Conservation (phyloP, 345 rosid species). For the Cochlearia excelsa region DNA sequence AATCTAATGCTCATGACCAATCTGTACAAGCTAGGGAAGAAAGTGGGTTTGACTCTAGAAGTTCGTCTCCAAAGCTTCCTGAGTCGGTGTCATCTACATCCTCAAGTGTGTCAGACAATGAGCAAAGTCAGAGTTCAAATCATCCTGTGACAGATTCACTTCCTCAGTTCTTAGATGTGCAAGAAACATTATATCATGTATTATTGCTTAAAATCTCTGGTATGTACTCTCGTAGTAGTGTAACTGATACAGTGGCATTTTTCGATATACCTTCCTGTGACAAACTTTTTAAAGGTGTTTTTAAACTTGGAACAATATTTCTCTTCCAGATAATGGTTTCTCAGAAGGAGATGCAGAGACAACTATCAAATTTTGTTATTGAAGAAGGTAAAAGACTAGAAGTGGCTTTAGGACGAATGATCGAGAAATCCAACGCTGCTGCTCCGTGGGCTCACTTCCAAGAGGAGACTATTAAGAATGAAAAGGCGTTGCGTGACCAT, state of each 20-base stretch:
- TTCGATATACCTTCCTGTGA: not conserved
- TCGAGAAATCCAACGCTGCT: constrained; percentile 69
- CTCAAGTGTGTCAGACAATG: constrained; percentile 46
- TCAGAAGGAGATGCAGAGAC: constrained; percentile 84
- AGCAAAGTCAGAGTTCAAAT: constrained; percentile 20
- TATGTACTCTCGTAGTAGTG: not conserved
- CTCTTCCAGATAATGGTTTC: constrained; percentile 51
- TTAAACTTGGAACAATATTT: constrained; percentile 1
- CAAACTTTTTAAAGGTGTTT: too few relatives aligned
- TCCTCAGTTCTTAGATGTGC: constrained; percentile 58
- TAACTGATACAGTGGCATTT: not conserved
- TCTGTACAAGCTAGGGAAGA: constrained; percentile 23
- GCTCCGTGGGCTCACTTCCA: constrained; percentile 37
- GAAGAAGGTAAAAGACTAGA: constrained; percentile 2
- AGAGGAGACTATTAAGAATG: constrained; percentile 9
- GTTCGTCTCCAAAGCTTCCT: constrained; percentile 42
- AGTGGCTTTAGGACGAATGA: constrained; percentile 16
- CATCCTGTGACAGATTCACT: constrained; percentile 38
- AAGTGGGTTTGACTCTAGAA: constrained; percentile 33
- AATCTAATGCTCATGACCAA: constrained; percentile 38
- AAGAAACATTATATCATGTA: constrained; percentile 77
- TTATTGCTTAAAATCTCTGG: constrained; percentile 1
- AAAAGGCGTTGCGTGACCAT: constrained; percentile 55
- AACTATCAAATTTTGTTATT: constrained; percentile 55
- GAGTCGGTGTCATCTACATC: constrained; percentile 54